Conservation (phyloP, 352 stramenopile genomes). For the Pythium rishiriense region DNA sequence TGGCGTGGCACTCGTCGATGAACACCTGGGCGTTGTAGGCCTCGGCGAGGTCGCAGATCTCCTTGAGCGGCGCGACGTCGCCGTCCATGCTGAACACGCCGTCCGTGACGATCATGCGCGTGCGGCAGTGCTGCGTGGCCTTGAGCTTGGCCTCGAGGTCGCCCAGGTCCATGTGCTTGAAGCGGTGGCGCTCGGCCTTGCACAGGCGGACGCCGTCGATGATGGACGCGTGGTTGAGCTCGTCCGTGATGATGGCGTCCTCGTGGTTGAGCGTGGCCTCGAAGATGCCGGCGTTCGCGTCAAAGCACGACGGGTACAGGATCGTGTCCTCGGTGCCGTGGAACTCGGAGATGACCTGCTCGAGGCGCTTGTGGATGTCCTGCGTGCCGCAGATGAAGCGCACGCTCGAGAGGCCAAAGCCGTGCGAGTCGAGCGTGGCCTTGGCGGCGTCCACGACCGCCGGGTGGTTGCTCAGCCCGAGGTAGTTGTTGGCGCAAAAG, state of each 20-base stretch:
- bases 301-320: slow-evolving; percentile 93
- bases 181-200: slow-evolving; percentile 92
- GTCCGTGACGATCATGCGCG: slow-evolving; percentile 91
- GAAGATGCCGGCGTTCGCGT: slow-evolving; percentile 93
- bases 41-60: slow-evolving; percentile 90
- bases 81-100: slow-evolving; percentile 96
- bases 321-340: slow-evolving; percentile 95
- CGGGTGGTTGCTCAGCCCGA: slow-evolving; percentile 90
- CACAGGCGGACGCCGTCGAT: slow-evolving; percentile 94
- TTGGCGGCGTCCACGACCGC: slow-evolving; percentile 85
- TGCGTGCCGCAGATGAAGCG: slow-evolving; percentile 95
- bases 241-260: slow-evolving; percentile 93
- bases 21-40: slow-evolving; percentile 94
- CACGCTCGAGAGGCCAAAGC: slow-evolving; percentile 91
- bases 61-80: slow-evolving; percentile 89
- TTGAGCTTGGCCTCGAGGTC: slow-evolving; percentile 91
- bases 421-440: slow-evolving; percentile 76
- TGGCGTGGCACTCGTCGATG: slow-evolving; percentile 94
- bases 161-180: slow-evolving; percentile 92
- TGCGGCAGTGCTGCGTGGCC: slow-evolving; percentile 88
- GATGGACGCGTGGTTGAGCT: slow-evolving; percentile 94
- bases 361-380: slow-evolving; percentile 94
- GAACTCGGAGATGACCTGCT: slow-evolving; percentile 89
- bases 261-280: slow-evolving; percentile 86
- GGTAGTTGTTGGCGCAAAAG: slow-evolving; percentile 96